Conservation (phyloP, 73 alveolate species). For the Paramecium sexaurelia region DNA sequence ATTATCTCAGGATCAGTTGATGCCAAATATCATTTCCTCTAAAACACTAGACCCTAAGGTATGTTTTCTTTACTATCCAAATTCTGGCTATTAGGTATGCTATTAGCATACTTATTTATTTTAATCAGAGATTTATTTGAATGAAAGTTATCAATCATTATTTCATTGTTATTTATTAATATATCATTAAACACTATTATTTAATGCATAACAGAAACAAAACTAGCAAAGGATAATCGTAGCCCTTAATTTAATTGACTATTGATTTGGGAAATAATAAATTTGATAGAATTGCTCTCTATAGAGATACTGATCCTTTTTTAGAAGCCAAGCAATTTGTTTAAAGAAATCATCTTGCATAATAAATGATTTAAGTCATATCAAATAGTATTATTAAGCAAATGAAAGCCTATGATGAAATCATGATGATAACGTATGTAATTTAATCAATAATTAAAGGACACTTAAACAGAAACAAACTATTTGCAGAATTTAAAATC, state of each 20-base stretch:
- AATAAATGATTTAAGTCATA: constrained; percentile 1
- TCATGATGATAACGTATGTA: constrained; percentile 40
- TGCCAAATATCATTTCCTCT: not conserved
- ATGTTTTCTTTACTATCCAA: constrained; percentile 9
- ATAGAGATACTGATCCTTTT: constrained; percentile 7
- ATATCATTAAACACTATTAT: not conserved
- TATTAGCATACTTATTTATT: constrained; percentile 22
- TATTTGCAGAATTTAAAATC: not conserved
- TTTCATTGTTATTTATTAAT: not conserved
- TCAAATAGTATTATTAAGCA: constrained; percentile 14
- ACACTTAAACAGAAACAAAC: constrained; percentile 31
- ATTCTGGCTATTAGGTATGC: constrained; percentile 13
- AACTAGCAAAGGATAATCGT: not conserved
- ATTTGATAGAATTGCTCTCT: constrained; percentile 20
- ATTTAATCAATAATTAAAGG: constrained; percentile 2
- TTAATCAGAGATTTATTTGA: constrained; percentile 29
- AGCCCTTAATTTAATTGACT: not conserved
- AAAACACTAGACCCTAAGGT: constrained; percentile 40
- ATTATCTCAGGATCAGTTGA: constrained; percentile 44
- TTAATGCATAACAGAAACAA: constrained; percentile 52
- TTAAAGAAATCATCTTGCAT: not conserved
- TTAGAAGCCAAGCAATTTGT: constrained; percentile 19
- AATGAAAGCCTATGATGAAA: constrained; percentile 58
- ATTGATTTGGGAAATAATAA: not conserved
- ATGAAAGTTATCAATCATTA: not conserved